Evolutionary conservation across 202 grass and related monocot species (phyloP).

Genomic region (Alloteropsis angusta): DNA sequence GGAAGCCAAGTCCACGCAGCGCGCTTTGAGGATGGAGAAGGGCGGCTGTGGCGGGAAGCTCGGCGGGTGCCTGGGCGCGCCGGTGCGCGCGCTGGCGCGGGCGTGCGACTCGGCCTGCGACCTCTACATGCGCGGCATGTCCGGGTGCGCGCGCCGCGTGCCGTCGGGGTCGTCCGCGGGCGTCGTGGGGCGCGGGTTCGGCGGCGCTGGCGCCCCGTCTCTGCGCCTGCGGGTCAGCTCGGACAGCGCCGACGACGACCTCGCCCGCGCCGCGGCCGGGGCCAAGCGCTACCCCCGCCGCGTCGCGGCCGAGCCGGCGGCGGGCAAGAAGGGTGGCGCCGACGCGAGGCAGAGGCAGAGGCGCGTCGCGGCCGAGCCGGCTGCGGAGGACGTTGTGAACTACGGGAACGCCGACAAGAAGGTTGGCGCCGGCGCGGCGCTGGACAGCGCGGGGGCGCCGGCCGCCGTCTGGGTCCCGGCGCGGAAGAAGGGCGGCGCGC

Average conservation of each 20-base stretch:
- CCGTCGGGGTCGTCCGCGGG: not conserved
- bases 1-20: not conserved
- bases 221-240: slow-evolving; percentile 18
- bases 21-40: slow-evolving; percentile 16
- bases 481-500: not conserved
- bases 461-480: not conserved
- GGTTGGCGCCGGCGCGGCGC: not conserved
- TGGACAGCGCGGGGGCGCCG: not conserved
- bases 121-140: slow-evolving; percentile 60
- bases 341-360: not conserved
- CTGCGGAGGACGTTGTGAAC: not conserved
- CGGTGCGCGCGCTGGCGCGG: slow-evolving; percentile 36
- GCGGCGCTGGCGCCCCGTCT: not conserved
- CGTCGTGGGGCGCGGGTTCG: slow-evolving; percentile 33
- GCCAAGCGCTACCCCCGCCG: slow-evolving; percentile 4
- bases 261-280: slow-evolving; percentile 22
- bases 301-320: slow-evolving; percentile 8
- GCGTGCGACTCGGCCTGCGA: slow-evolving; percentile 51
- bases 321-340: not conserved
- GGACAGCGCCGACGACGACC: slow-evolving; percentile 23
- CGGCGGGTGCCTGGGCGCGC: slow-evolving; percentile 35
- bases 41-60: not conserved
- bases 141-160: slow-evolving; percentile 27
- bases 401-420: not conserved
- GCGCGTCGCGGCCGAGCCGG: slow-evolving; percentile 12